Evolutionary conservation across 2,329 filamentous ascomycete species (phyloP).

Genomic region (Helotiales sp.): DNA sequence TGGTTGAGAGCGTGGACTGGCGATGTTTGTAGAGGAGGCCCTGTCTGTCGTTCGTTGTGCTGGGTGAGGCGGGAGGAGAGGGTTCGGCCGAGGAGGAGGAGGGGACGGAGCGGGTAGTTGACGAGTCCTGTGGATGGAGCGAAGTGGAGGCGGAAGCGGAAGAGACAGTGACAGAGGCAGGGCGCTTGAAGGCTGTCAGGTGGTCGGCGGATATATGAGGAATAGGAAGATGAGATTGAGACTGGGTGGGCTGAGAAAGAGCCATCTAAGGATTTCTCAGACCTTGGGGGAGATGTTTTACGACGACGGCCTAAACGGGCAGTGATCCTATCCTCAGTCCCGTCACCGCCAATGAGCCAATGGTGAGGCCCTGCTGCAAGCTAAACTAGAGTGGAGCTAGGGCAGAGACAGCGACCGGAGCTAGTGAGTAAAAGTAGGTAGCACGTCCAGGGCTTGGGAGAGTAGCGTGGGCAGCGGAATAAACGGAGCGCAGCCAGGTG

Average conservation of each 20-base stretch:
- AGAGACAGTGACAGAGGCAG: slow-evolving; percentile 1
- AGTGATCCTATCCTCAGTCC: neutral
- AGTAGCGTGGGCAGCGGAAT: neutral
- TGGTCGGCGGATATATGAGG: slow-evolving; percentile 13
- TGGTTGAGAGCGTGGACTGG: slow-evolving; percentile 28
- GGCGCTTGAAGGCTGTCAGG: slow-evolving; percentile 4
- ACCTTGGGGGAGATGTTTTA: slow-evolving; percentile 12
- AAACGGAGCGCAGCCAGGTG: too few species aligned
- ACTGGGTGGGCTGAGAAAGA: slow-evolving; percentile 14
- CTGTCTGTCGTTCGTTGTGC: slow-evolving; percentile 1
- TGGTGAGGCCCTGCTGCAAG: neutral
- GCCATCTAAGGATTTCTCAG: slow-evolving; percentile 19
- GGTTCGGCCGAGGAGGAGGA: neutral
- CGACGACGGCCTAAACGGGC: neutral
- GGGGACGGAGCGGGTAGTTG: slow-evolving; percentile 1
- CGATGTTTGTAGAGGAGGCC: slow-evolving; percentile 24
- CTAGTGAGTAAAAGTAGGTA: too few species aligned
- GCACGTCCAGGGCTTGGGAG: neutral
- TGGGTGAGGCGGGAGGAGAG: neutral
- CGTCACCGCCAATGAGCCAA: neutral
- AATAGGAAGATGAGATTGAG: slow-evolving; percentile 7
- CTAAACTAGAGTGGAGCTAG: neutral
- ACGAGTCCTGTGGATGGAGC: neutral
- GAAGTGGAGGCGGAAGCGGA: slow-evolving; percentile 1
- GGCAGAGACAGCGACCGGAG: neutral